Evolutionary conservation across 106 monocot genomes (phyloP), one percentile per base, ranked within the genome.

Genomic region (Phalaenopsis aphrodite): DNA sequence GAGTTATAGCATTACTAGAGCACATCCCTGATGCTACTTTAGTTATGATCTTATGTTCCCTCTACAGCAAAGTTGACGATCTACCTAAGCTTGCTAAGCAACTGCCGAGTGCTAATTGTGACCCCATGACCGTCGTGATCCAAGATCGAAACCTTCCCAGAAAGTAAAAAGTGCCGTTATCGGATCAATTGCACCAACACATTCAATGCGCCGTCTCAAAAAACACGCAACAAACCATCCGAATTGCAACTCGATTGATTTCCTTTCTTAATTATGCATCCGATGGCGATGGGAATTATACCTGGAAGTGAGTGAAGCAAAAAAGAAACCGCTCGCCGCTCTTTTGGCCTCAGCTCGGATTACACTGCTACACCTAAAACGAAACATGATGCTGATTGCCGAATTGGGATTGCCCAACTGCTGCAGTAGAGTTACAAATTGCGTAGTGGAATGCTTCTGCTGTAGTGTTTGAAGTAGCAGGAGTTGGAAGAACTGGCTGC

Each of bases 301-400:
- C 84, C 80, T 80, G 72, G 75, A 81, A 79, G 76, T 66, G 67
- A 76, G 14, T 36, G 84, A 76, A 80, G 76, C 41, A 56, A 64
- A 80, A 36, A 84, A 30, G 18, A 61, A 68, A 68, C 4, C 73
- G 6, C 57, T 66, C 56, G 80, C 79, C 39, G 43, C 71, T 43
- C 79, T 55, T 10, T 75, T 61, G 39, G 68, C 72, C 76, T 65
- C 56, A 56, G 52, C 48, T 19, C 55, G 4, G 24, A 83, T 30
- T n/a, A 41, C 41, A 43, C 56, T 39, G 17, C 45, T 77, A 16
- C 48, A 68, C 56, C 67, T 67, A 52, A 80, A 48, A 16, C 80
- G 80, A 81, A 69, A 64, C 84, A 84, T 84, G 66, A 37, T 66
- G 78, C 19, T 12, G 69, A 69, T 39, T 4, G 69, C 4, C 69